A percentile compares a stretch with the other conserved stretches of the same genome.
phyloP scores from a whole-genome alignment of 441 rosid genomes.

The Lepidium campestre region DNA sequence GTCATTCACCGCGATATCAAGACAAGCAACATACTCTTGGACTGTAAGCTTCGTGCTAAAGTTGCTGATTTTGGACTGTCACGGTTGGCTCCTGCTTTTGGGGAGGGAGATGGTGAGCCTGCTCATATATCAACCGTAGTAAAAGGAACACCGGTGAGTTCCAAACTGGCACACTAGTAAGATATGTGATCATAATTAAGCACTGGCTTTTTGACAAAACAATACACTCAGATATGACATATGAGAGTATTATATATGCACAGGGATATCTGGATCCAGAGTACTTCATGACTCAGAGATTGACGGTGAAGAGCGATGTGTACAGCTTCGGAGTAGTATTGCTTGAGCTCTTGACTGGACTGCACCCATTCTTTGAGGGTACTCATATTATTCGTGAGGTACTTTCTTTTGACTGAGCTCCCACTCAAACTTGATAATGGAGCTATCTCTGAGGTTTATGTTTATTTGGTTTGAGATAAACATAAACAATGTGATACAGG shows the following conservation, averaged over 20 bases:
- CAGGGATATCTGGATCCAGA: slow-evolving; percentile 94
- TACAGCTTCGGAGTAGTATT: slow-evolving; percentile 88
- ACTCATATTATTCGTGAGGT: slow-evolving; percentile 89
- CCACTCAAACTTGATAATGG: not conserved
- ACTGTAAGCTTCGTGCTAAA: slow-evolving; percentile 57
- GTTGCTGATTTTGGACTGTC: slow-evolving; percentile 93
- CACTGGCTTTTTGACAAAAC: not conserved
- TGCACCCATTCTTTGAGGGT: slow-evolving; percentile 79
- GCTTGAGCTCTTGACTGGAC: slow-evolving; percentile 76
- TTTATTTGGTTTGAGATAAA: not conserved
- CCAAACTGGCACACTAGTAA: not conserved
- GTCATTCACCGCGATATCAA: slow-evolving; percentile 86
- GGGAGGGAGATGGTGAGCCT: slow-evolving; percentile 53
- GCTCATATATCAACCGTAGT: slow-evolving; percentile 71
- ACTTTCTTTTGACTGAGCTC: slow-evolving; percentile 1
- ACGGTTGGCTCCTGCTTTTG: slow-evolving; percentile 65
- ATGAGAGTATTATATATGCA: not conserved
- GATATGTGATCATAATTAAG: not conserved
- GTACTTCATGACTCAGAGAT: slow-evolving; percentile 69
- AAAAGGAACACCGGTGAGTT: slow-evolving; percentile 85
- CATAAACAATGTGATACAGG: slow-evolving; percentile 31
- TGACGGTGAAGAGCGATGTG: slow-evolving; percentile 87
- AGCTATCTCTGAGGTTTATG: not conserved
- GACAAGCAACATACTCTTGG: slow-evolving; percentile 82
- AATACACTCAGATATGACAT: not conserved